A percentile compares a stretch with the other conserved stretches of the same genome.
Conservation (phyloP, 2,329 filamentous ascomycete species). For the Bipolaris zeicola region DNA sequence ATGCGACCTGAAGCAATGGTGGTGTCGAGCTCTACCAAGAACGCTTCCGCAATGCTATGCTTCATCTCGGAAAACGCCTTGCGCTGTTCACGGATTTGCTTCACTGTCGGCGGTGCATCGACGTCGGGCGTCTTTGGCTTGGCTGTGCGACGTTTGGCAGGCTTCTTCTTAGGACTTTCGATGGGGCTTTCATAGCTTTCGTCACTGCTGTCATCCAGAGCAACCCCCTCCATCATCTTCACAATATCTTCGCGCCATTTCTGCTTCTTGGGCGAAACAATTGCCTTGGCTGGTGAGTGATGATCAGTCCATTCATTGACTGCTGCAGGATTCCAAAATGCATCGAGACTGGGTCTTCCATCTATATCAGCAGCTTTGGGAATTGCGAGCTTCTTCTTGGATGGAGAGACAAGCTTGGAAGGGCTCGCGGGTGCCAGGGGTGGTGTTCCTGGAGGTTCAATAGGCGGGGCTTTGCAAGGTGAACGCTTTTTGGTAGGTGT, state of each 20-base stretch:
- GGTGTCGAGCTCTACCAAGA: slow-evolving; percentile 71
- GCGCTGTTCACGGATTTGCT: slow-evolving; percentile 37
- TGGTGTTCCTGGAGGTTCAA: slow-evolving; percentile 41
- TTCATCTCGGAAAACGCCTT: slow-evolving; percentile 69
- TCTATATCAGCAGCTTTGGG: slow-evolving; percentile 35
- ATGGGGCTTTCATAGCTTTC: slow-evolving; percentile 27
- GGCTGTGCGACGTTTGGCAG: slow-evolving; percentile 14
- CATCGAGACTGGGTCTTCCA: slow-evolving; percentile 44
- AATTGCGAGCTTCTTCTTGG: slow-evolving; percentile 42
- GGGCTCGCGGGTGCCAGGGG: slow-evolving; percentile 35
- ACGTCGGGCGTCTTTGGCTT: slow-evolving; percentile 11
- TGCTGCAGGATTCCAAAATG: slow-evolving; percentile 46
- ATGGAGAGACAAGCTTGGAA: slow-evolving; percentile 45
- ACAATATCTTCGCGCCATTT: slow-evolving; percentile 40
- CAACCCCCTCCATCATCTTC: slow-evolving; percentile 34
- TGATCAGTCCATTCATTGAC: slow-evolving; percentile 47
- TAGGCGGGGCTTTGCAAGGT: slow-evolving; percentile 41
- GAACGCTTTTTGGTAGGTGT: slow-evolving; percentile 43
- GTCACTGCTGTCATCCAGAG: slow-evolving; percentile 33
- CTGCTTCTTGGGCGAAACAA: slow-evolving; percentile 45
- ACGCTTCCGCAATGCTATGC: slow-evolving; percentile 65
- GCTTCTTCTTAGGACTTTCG: slow-evolving; percentile 29
- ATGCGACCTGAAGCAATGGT: slow-evolving; percentile 67
- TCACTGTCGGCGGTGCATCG: slow-evolving; percentile 17
- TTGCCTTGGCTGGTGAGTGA: slow-evolving; percentile 44